These are phyloP conservation scores for Ajuga chamaepitys DNA, from an alignment of 257 asterid genomes.

Conservation along the genomic window DNA sequence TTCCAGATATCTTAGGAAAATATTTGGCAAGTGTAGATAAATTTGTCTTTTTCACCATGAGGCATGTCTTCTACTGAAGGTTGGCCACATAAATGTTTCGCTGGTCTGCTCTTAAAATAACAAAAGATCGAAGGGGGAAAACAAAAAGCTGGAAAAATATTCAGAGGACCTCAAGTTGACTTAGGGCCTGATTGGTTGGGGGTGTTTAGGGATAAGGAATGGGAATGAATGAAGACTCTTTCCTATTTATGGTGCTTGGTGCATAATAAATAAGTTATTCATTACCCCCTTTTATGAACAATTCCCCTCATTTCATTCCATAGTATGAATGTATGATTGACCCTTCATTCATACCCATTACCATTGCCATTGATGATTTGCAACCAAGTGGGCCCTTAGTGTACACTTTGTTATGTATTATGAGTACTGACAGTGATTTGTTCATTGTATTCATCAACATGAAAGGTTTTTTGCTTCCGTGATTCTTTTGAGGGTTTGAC, in stretches of 20 bases:
- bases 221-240: too few relatives aligned
- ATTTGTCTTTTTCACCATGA: background rate
- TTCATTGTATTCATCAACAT: background rate
- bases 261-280: too few relatives aligned
- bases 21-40: background rate
- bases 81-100: background rate
- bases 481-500: background rate
- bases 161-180: background rate
- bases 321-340: background rate
- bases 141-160: background rate
- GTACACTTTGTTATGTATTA: background rate
- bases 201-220: too few relatives aligned
- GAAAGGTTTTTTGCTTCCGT: background rate
- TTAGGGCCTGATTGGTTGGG: too few relatives aligned
- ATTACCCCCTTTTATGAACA: too few relatives aligned
- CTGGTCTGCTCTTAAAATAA: background rate
- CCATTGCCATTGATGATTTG: background rate
- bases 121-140: background rate
- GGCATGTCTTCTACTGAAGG: constrained; percentile 3
- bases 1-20: constrained; percentile 5
- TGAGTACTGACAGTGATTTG: background rate
- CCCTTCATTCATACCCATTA: too few relatives aligned
- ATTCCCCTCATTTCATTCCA: too few relatives aligned
- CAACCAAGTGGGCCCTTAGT: too few relatives aligned
- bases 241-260: too few relatives aligned